These are phyloP conservation scores for Aegilops bicornis DNA, from an alignment of 176 grass and related monocot species.

Conservation along the genomic window DNA sequence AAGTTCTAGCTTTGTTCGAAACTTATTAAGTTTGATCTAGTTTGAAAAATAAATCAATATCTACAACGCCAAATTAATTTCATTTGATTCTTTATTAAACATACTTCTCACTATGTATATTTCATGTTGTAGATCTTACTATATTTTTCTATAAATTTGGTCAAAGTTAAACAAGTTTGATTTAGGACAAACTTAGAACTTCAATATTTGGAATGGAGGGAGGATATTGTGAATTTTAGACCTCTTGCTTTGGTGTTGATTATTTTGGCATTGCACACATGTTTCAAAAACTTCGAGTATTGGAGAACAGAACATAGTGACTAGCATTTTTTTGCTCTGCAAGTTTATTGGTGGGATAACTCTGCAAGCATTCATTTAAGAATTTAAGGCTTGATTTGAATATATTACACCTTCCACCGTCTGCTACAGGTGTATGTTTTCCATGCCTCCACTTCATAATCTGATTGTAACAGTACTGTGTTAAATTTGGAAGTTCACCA, in stretches of 20 bases:
- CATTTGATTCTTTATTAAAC: neutral
- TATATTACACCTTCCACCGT: neutral
- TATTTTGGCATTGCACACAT: neutral
- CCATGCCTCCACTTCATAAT: neutral
- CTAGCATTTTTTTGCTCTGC: neutral
- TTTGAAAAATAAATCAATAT: neutral
- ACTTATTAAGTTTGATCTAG: neutral
- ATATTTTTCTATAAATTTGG: neutral
- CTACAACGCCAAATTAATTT: neutral
- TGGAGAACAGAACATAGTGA: neutral
- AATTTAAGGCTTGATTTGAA: conserved; percentile 8
- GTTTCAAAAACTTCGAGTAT: neutral
- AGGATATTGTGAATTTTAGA: neutral
- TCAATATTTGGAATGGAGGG: neutral
- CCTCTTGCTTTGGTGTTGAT: neutral
- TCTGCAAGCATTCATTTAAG: neutral
- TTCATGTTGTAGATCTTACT: neutral
- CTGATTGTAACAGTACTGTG: neutral
- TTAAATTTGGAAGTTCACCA: neutral
- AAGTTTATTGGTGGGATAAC: conserved; percentile 1
- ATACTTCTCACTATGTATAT: neutral
- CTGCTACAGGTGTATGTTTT: neutral
- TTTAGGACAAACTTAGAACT: neutral
- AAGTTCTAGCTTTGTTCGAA: neutral
- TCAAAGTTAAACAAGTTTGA: neutral